Conservation (phyloP, 495 filamentous ascomycete species). For the Penicillium cosmopolitanum region DNA sequence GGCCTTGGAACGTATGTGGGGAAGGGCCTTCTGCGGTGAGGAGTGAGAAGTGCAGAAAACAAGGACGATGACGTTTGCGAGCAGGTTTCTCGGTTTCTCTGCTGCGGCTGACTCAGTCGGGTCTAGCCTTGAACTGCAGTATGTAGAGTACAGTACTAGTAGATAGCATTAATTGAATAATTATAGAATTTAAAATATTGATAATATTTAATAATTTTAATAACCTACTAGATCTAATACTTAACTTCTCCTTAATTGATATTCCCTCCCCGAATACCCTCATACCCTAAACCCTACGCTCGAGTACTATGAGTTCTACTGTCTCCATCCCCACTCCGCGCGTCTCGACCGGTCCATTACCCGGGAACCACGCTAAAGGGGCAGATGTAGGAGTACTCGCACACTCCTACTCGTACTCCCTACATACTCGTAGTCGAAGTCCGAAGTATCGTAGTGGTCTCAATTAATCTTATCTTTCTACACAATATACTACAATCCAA, state of each 20-base stretch:
- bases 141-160: no score
- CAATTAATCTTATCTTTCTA: background rate
- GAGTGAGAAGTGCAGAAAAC: constrained; percentile 30
- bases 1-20: constrained; percentile 36
- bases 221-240: background rate
- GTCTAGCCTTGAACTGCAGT: background rate
- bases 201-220: no score
- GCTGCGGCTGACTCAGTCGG: constrained; percentile 27
- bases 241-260: background rate
- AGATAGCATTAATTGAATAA: no score
- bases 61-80: constrained; percentile 46
- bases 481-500: background rate
- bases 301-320: background rate
- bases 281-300: background rate
- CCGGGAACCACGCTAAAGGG: constrained; percentile 17
- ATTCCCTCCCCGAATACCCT: background rate
- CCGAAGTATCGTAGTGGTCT: no score
- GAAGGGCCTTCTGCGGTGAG: constrained; percentile 37
- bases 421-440: no score
- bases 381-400: no score
- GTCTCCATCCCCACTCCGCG: constrained; percentile 7
- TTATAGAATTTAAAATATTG: no score
- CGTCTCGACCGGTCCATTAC: constrained; percentile 33
- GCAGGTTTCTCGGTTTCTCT: constrained; percentile 19
- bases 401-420: no score